Conservation (phyloP, 1,284 basidiomycete species). For the Puccinia novopanici region DNA sequence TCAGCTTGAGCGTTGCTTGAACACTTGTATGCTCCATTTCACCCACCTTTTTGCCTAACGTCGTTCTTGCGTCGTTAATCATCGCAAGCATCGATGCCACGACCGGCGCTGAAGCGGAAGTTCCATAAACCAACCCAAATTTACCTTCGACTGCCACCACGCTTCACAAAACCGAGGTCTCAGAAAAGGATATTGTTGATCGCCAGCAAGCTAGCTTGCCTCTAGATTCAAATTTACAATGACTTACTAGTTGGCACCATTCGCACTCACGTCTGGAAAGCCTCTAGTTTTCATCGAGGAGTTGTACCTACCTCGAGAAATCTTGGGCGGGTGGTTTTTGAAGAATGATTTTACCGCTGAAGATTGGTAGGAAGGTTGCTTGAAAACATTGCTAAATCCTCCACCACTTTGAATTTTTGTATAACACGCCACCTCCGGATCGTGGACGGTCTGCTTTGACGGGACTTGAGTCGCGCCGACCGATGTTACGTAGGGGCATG, state of each 20-base stretch:
- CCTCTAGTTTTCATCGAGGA: conserved; percentile 62
- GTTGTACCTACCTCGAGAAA: conserved; percentile 62
- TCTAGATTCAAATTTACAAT: background rate
- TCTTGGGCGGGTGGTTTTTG: conserved; percentile 59
- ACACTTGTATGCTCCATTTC: background rate
- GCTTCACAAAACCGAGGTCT: conserved; percentile 1
- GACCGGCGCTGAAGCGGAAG: conserved; percentile 60
- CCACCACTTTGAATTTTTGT: conserved; percentile 67
- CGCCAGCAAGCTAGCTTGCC: background rate
- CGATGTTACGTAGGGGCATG: conserved; percentile 66
- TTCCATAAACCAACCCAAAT: conserved; percentile 57
- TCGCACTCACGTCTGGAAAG: conserved; percentile 58
- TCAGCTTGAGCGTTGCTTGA: background rate
- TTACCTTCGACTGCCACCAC: conserved; percentile 58
- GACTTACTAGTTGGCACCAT: conserved; percentile 61
- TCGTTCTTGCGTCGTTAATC: conserved; percentile 67
- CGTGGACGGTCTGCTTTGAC: conserved; percentile 60
- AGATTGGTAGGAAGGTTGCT: conserved; percentile 66
- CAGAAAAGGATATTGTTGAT: background rate
- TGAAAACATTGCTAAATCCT: conserved; percentile 70
- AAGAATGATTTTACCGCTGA: conserved; percentile 61
- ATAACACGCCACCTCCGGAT: conserved; percentile 61
- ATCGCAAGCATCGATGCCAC: conserved; percentile 65
- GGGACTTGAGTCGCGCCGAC: conserved; percentile 67
- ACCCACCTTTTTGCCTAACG: conserved; percentile 58